phyloP scores from a whole-genome alignment of 768 basidiomycete species.

The Lactarius tabidus region DNA sequence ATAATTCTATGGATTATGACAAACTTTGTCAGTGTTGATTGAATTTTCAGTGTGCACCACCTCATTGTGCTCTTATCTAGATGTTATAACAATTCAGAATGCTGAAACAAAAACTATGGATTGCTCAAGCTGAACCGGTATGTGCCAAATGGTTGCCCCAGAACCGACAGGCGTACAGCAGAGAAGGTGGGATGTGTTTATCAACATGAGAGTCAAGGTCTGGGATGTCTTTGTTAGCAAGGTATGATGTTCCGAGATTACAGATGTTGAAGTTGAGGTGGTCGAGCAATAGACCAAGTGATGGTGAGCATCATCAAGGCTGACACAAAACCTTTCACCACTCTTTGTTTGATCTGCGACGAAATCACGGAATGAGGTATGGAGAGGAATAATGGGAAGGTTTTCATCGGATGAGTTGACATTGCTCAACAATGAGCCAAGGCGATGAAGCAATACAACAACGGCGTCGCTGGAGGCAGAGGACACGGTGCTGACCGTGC shows the following conservation, averaged over 20 bases:
- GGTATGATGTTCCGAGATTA: background rate
- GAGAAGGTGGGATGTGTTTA: background rate
- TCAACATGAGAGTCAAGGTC: background rate
- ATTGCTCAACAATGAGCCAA: constrained; percentile 5
- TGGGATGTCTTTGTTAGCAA: background rate
- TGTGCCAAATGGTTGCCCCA: background rate
- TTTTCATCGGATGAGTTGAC: background rate
- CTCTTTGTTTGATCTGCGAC: background rate
- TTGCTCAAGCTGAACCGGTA: too few relatives aligned
- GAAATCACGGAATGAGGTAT: constrained; percentile 2
- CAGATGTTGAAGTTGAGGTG: constrained; percentile 5
- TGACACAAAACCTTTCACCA: background rate
- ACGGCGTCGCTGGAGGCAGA: background rate
- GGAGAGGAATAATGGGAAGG: background rate
- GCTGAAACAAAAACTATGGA: too few relatives aligned
- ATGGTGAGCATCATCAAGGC: background rate
- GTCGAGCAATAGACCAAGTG: background rate
- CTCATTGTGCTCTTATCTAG: too few relatives aligned
- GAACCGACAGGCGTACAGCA: constrained; percentile 3
- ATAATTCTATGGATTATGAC: too few relatives aligned
- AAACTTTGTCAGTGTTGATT: too few relatives aligned
- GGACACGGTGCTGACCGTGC: rapidly evolving
- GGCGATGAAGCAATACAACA: background rate
- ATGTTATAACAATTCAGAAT: too few relatives aligned
- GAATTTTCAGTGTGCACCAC: too few relatives aligned